Conservation (phyloP, 352 stramenopile species). For the Phytophthora boehmeriae region DNA sequence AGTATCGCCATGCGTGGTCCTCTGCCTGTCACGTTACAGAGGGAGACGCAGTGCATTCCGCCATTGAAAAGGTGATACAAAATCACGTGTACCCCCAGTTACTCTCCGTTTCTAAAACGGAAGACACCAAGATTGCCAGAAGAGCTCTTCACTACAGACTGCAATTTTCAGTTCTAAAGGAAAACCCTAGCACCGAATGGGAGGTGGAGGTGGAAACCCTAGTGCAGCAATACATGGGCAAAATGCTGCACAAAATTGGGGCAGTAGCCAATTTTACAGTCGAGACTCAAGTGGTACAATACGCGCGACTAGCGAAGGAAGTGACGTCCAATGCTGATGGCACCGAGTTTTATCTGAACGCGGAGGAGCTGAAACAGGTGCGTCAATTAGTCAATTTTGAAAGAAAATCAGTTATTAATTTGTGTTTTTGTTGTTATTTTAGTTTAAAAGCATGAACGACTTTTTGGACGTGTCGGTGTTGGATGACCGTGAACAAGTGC, state of each 20-base stretch:
- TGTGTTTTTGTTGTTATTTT: background rate
- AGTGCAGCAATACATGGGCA: slow-evolving; percentile 45
- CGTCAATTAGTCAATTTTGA: slow-evolving; percentile 8
- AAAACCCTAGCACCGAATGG: slow-evolving; percentile 47
- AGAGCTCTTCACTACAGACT: slow-evolving; percentile 67
- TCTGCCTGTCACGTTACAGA: slow-evolving; percentile 29
- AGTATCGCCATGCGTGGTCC: slow-evolving; percentile 74
- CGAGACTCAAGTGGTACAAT: slow-evolving; percentile 75
- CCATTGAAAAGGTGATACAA: slow-evolving; percentile 46
- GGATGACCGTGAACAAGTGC: slow-evolving; percentile 71
- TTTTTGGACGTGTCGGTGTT: slow-evolving; percentile 71
- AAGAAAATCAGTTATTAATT: background rate
- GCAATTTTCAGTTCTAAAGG: slow-evolving; percentile 74
- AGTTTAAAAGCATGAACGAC: slow-evolving; percentile 86
- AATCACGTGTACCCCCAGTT: slow-evolving; percentile 44
- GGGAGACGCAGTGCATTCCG: slow-evolving; percentile 31
- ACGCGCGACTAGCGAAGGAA: slow-evolving; percentile 64
- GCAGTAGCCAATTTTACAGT: slow-evolving; percentile 69
- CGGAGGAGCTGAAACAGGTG: slow-evolving; percentile 77
- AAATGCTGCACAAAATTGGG: slow-evolving; percentile 56
- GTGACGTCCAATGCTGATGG: slow-evolving; percentile 40
- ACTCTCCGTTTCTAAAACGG: background rate
- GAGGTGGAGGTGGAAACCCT: slow-evolving; percentile 49
- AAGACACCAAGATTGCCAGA: slow-evolving; percentile 38
- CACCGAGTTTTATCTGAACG: slow-evolving; percentile 47